phyloP scores from a whole-genome alignment of 129 eudicot genomes.

The Flaveria trinervia region DNA sequence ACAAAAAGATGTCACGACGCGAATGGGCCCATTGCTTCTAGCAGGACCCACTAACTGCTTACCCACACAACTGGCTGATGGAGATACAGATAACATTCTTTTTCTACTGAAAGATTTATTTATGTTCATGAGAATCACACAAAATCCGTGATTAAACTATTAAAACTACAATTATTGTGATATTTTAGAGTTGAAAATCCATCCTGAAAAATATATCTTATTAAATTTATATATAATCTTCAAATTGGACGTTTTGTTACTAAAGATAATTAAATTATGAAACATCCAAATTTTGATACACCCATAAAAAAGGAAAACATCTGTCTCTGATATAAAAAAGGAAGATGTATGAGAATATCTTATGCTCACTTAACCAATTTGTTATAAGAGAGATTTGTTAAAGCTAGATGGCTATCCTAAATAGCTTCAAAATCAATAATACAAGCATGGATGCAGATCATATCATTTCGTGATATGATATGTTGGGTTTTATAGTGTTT shows the following conservation, averaged over 20 bases:
- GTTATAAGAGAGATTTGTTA: too few species aligned
- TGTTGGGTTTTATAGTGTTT: too few species aligned
- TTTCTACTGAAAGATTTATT: not conserved
- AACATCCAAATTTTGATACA: too few species aligned
- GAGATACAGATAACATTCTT: not conserved
- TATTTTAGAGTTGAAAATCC: not conserved
- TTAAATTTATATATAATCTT: not conserved
- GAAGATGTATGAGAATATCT: not conserved
- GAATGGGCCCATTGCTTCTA: not conserved
- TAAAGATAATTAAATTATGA: too few species aligned
- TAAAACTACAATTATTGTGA: not conserved
- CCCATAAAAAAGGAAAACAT: too few species aligned
- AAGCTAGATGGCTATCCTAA: too few species aligned
- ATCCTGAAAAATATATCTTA: not conserved
- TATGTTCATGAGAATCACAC: not conserved
- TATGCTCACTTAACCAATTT: not conserved
- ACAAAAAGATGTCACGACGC: not conserved
- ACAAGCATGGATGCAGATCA: too few species aligned
- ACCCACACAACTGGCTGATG: not conserved
- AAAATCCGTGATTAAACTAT: not conserved
- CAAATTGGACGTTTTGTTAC: too few species aligned
- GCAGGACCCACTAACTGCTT: not conserved
- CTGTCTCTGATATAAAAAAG: too few species aligned
- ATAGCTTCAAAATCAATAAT: too few species aligned
- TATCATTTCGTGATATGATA: too few species aligned